These are phyloP conservation scores for Microascus cirrosus DNA, from an alignment of 2,329 filamentous ascomycete species.

Conservation along the genomic window DNA sequence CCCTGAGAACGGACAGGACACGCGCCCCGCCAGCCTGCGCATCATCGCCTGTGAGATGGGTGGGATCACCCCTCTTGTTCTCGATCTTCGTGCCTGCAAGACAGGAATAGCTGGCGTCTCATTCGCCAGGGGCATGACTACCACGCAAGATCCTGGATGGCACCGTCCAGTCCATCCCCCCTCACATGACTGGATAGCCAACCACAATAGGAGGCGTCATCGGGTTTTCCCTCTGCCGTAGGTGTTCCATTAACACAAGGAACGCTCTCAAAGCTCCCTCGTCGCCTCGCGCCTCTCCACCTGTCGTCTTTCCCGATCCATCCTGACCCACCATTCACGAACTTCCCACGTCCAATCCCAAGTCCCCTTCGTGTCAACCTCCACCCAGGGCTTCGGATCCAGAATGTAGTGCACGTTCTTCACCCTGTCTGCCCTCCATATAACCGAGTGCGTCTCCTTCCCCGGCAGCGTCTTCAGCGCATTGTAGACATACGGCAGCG, in stretches of 20 bases:
- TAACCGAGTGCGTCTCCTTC: conserved; percentile 37
- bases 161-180: too few species aligned
- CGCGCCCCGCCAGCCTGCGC: too few species aligned
- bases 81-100: too few species aligned
- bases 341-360: conserved; percentile 33
- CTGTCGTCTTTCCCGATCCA: conserved; percentile 29
- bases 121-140: too few species aligned
- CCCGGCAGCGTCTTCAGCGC: conserved; percentile 49
- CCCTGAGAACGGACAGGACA: too few species aligned
- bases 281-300: conserved; percentile 16
- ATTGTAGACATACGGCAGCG: conserved; percentile 50
- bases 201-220: too few species aligned
- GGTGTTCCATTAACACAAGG: not conserved
- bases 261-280: not conserved
- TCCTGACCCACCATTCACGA: conserved; percentile 45
- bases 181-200: too few species aligned
- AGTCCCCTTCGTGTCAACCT: conserved; percentile 30
- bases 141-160: too few species aligned
- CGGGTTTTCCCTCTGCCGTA: too few species aligned
- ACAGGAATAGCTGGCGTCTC: too few species aligned
- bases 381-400: conserved; percentile 50
- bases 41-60: too few species aligned
- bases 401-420: conserved; percentile 54
- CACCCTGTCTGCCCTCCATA: conserved; percentile 47
- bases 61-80: too few species aligned